Evolutionary conservation across 2,329 filamentous ascomycete species (phyloP).

Genomic region (Penicillium sclerotiorum): DNA sequence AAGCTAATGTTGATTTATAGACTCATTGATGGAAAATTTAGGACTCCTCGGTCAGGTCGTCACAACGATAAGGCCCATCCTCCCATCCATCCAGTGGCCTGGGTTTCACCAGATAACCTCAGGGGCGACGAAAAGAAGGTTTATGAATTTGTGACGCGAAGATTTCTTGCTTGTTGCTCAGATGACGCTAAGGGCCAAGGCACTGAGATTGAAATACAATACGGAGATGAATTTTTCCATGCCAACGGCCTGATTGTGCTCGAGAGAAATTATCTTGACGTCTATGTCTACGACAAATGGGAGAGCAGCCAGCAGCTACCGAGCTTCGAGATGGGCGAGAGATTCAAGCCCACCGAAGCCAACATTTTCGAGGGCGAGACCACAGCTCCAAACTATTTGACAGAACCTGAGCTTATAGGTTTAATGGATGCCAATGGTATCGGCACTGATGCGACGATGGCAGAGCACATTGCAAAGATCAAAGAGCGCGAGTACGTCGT

Average conservation of each 20-base stretch:
- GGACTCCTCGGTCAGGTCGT: conserved; percentile 76
- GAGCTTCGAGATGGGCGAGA: conserved; percentile 75
- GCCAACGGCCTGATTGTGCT: conserved; percentile 82
- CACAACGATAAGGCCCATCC: conserved; percentile 97
- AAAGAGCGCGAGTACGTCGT: conserved; percentile 86
- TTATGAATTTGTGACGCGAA: conserved; percentile 89
- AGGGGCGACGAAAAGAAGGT: conserved; percentile 70
- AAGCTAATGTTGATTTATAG: conserved; percentile 27
- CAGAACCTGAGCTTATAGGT: conserved; percentile 91
- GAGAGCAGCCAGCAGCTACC: conserved; percentile 83
- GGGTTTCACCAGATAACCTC: conserved; percentile 65
- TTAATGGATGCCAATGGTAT: conserved; percentile 99
- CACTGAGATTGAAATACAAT: conserved; percentile 81
- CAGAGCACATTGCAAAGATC: conserved; percentile 95
- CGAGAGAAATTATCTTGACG: conserved; percentile 89
- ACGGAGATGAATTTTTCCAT: conserved; percentile 80
- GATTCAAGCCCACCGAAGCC: conserved; percentile 84
- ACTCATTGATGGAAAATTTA: conserved; percentile 75
- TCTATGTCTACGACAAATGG: conserved; percentile 97
- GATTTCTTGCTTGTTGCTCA: conserved; percentile 94
- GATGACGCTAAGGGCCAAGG: conserved; percentile 87
- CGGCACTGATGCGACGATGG: conserved; percentile 98
- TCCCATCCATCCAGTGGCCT: conserved; percentile 94
- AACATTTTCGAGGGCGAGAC: conserved; percentile 92
- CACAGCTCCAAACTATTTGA: conserved; percentile 78